These are phyloP conservation scores for Pythium folliculosum DNA, from an alignment of 352 stramenopile genomes.

Conservation along the genomic window DNA sequence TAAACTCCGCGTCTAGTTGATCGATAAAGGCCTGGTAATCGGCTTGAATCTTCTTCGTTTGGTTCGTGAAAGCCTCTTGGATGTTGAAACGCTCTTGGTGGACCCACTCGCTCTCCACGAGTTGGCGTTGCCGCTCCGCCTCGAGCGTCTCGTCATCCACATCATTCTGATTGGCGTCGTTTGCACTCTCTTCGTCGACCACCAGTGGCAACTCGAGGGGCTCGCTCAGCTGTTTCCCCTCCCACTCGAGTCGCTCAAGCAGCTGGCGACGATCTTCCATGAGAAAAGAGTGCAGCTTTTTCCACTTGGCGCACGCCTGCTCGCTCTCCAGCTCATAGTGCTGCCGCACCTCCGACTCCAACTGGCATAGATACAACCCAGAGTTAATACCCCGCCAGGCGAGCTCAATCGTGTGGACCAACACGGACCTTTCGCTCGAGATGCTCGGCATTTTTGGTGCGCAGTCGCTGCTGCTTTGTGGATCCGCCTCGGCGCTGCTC, in stretches of 20 bases:
- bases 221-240: constrained; percentile 32
- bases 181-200: neutral
- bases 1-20: constrained; percentile 45
- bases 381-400: neutral
- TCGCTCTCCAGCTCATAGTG: constrained; percentile 58
- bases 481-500: constrained; percentile 34
- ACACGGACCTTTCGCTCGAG: constrained; percentile 50
- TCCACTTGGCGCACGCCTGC: constrained; percentile 54
- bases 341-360: constrained; percentile 59
- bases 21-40: constrained; percentile 47
- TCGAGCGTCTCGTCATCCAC: constrained; percentile 26
- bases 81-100: constrained; percentile 71
- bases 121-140: constrained; percentile 28
- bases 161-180: neutral
- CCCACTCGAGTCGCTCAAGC: constrained; percentile 31
- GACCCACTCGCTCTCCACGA: constrained; percentile 50
- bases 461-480: constrained; percentile 32
- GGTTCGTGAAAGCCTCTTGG: constrained; percentile 66
- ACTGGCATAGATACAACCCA: constrained; percentile 22
- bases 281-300: constrained; percentile 43
- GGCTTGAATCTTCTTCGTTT: constrained; percentile 51
- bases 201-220: neutral
- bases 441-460: constrained; percentile 45
- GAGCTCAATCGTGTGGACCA: neutral
- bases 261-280: constrained; percentile 29